Evolutionary conservation across 306 rosid genomes (phyloP).

Genomic region (Oxytropis ochrocephala): DNA sequence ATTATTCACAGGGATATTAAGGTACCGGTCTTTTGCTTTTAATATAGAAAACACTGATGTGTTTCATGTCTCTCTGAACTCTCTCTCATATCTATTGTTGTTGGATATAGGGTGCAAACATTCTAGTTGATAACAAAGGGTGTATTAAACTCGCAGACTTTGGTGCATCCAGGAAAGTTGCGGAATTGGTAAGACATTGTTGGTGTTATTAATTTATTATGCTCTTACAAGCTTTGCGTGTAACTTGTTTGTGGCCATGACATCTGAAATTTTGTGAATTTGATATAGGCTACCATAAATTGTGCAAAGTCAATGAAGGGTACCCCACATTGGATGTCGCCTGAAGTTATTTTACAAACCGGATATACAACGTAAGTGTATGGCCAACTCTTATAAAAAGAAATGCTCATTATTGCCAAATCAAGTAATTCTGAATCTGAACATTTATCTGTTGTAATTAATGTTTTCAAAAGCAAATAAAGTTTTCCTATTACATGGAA

Average conservation of each 20-base stretch:
- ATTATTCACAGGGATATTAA: slow-evolving; percentile 95
- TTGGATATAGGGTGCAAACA: slow-evolving; percentile 79
- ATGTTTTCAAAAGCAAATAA: neutral
- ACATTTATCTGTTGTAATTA: neutral
- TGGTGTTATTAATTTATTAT: slow-evolving; percentile 7
- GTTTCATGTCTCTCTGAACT: slow-evolving; percentile 5
- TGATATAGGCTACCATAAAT: slow-evolving; percentile 73
- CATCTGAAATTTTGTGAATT: slow-evolving; percentile 17
- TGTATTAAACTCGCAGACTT: slow-evolving; percentile 96
- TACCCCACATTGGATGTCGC: slow-evolving; percentile 98
- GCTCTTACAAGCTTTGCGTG: slow-evolving; percentile 9
- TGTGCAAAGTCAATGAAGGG: slow-evolving; percentile 97
- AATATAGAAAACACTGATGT: neutral
- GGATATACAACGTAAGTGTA: slow-evolving; percentile 89
- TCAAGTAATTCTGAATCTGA: neutral
- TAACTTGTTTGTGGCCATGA: neutral
- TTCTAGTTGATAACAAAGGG: slow-evolving; percentile 93
- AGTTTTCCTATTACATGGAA: neutral
- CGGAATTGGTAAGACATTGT: slow-evolving; percentile 64
- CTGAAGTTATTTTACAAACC: slow-evolving; percentile 92
- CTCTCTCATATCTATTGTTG: slow-evolving; percentile 2
- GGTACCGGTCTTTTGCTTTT: slow-evolving; percentile 32
- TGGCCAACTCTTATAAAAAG: neutral
- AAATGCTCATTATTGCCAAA: neutral
- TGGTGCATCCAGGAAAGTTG: slow-evolving; percentile 95